Percentiles rank a stretch among this genome's conserved stretches.
Conservation (phyloP, 2,329 filamentous ascomycete species). For the Teratosphaeria nubilosa region DNA sequence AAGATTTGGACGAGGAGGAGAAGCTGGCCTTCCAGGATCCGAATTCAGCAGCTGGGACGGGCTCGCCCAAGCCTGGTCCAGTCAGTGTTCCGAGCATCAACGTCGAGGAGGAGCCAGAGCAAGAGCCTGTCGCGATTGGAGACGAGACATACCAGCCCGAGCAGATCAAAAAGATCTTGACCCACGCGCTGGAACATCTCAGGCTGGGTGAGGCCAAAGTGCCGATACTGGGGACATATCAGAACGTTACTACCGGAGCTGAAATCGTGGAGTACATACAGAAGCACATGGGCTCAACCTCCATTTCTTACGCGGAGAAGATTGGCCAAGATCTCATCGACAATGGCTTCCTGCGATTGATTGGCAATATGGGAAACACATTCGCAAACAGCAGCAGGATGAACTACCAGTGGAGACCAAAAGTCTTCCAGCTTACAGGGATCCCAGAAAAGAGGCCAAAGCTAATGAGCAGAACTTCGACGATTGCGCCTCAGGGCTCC, state of each 20-base stretch:
- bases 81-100: slow-evolving; percentile 75
- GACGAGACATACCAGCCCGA: slow-evolving; percentile 78
- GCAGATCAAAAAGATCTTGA: slow-evolving; percentile 80
- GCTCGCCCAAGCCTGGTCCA: slow-evolving; percentile 37
- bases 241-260: slow-evolving; percentile 81
- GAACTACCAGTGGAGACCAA: slow-evolving; percentile 95
- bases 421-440: slow-evolving; percentile 78
- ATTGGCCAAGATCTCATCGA: slow-evolving; percentile 88
- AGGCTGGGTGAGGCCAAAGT: slow-evolving; percentile 88
- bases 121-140: slow-evolving; percentile 78
- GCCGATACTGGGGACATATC: slow-evolving; percentile 86
- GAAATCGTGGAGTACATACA: slow-evolving; percentile 96
- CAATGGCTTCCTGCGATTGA: slow-evolving; percentile 75
- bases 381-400: slow-evolving; percentile 97
- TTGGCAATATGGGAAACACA: slow-evolving; percentile 88
- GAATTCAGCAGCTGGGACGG: slow-evolving; percentile 35
- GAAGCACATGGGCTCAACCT: slow-evolving; percentile 67
- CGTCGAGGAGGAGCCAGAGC: slow-evolving; percentile 58
- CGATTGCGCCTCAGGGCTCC: slow-evolving; percentile 43
- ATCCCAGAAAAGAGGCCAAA: slow-evolving; percentile 75
- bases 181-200: slow-evolving; percentile 77
- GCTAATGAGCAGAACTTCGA: slow-evolving; percentile 61
- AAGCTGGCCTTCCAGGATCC: slow-evolving; percentile 95
- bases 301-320: slow-evolving; percentile 77
- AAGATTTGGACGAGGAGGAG: slow-evolving; percentile 96